These are phyloP conservation scores for Lecanoromycetidae sp. DNA, from an alignment of 2,329 filamentous ascomycete species.

Conservation along the genomic window DNA sequence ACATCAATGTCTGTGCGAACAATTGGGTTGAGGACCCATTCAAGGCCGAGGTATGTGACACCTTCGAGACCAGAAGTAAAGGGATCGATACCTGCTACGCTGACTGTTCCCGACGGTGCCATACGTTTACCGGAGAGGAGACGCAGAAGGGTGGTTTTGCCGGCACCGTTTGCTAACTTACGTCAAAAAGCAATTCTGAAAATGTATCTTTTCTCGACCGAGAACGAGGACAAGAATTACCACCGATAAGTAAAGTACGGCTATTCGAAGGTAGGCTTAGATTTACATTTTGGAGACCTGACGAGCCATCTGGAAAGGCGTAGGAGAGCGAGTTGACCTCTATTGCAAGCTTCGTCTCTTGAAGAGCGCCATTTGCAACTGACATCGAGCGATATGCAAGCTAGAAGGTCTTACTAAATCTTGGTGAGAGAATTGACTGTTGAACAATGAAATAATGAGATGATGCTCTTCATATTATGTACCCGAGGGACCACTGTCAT, in stretches of 20 bases:
- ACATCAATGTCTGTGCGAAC: slow-evolving; percentile 93
- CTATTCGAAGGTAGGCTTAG: slow-evolving; percentile 70
- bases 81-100: slow-evolving; percentile 72
- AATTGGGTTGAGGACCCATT: slow-evolving; percentile 97
- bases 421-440: not conserved
- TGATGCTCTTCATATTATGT: not conserved
- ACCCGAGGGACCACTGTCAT: not conserved
- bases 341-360: slow-evolving; percentile 45
- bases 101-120: slow-evolving; percentile 61
- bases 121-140: slow-evolving; percentile 92
- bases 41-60: slow-evolving; percentile 90
- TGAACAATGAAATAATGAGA: not conserved
- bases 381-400: slow-evolving; percentile 7
- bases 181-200: slow-evolving; percentile 10
- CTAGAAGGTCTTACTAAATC: no score
- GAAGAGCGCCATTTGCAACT: slow-evolving; percentile 2
- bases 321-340: slow-evolving; percentile 68
- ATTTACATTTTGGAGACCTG: slow-evolving; percentile 61
- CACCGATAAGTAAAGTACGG: slow-evolving; percentile 83
- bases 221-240: slow-evolving; percentile 30
- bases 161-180: slow-evolving; percentile 71
- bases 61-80: slow-evolving; percentile 85
- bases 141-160: slow-evolving; percentile 91
- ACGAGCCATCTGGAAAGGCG: slow-evolving; percentile 72
- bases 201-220: not conserved